Evolutionary conservation across 768 basidiomycete species (phyloP), one percentile per base, ranked within the genome.

Genomic region (Lanmaoa pseudosensibilis): DNA sequence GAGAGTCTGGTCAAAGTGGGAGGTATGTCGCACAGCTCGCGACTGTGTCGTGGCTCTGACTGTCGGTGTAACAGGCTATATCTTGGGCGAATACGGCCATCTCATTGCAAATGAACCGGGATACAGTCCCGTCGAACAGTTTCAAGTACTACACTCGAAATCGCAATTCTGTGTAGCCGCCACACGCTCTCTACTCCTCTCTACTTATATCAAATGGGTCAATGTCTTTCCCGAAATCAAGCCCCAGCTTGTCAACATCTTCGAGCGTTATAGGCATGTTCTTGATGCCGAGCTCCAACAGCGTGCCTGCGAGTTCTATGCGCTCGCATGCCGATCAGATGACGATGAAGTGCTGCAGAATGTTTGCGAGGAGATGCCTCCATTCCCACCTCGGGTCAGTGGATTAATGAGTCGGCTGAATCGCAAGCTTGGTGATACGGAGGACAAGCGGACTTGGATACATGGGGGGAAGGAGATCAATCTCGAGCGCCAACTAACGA

Each of bases 141-240:
- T 98, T 72, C 90, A 91, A 61, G 78, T 89, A 4, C 75, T 98
- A 7, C 95, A 99, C 73, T 85, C 92, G 8, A 98, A 98, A 70
- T 95, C 94, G 15, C 94, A 96, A 70, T 91, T 93, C 68, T 97
- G 95, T 68, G 82, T 90, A 37, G 94, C 95, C 5, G 77, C 94
- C 32, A 98, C 97, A 9, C 85, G 96, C 34, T 89, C 95, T 0
- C 80, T 99, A 32, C 83, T 99, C 27, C 79, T 99, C 36, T 96
- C 97, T 12, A 98, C 97, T 1, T 99, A 99, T 70, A 88, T 98
- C 77, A 99, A 99, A 82, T 98, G 96, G 96, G 94, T 97, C 60
- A 99, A 99, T 70, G 92, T 99, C 54, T 99, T 98, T 74, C 97
- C 97, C 19, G 97, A 99, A 72, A 97, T 99, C 75, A 97, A 95